Conservation (phyloP, 495 filamentous ascomycete species). For the Penicillium arizonense region DNA sequence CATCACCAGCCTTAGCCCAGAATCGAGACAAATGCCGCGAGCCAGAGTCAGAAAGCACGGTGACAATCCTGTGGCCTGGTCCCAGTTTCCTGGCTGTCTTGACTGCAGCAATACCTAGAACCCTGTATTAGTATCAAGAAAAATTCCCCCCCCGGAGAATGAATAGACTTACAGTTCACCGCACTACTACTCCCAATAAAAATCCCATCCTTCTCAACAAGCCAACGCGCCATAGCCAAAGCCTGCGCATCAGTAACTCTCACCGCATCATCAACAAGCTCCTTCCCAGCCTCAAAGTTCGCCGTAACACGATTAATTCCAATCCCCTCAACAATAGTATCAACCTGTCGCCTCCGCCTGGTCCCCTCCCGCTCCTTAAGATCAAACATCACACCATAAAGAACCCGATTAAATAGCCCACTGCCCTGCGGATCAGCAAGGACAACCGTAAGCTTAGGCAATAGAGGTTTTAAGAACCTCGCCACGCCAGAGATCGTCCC, state of each 20-base stretch:
- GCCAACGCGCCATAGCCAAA: slow-evolving; percentile 86
- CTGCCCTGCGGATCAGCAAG: slow-evolving; percentile 94
- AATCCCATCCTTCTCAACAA: slow-evolving; percentile 94
- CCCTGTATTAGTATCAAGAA: slow-evolving; percentile 4
- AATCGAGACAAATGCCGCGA: slow-evolving; percentile 91
- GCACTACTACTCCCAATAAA: slow-evolving; percentile 93
- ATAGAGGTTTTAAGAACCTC: slow-evolving; percentile 69
- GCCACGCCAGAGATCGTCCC: slow-evolving; percentile 90
- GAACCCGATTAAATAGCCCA: slow-evolving; percentile 86
- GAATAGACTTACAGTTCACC: slow-evolving; percentile 73
- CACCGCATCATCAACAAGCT: slow-evolving; percentile 85
- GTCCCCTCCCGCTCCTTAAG: slow-evolving; percentile 85
- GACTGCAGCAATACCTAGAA: slow-evolving; percentile 74
- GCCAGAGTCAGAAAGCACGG: slow-evolving; percentile 88
- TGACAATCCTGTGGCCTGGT: slow-evolving; percentile 79
- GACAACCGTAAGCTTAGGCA: slow-evolving; percentile 66
- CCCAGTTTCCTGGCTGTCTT: slow-evolving; percentile 73
- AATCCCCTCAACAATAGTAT: slow-evolving; percentile 95
- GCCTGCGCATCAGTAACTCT: slow-evolving; percentile 91
- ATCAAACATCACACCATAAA: slow-evolving; percentile 95
- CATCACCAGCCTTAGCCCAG: slow-evolving; percentile 77
- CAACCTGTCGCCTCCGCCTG: slow-evolving; percentile 81
- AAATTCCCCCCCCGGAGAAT: background rate
- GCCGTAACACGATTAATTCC: slow-evolving; percentile 89
- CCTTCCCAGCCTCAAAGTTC: slow-evolving; percentile 85